Evolutionary conservation across 192 early-diverging fungal species (phyloP).

Genomic region (Helicostylum pulchrum): DNA sequence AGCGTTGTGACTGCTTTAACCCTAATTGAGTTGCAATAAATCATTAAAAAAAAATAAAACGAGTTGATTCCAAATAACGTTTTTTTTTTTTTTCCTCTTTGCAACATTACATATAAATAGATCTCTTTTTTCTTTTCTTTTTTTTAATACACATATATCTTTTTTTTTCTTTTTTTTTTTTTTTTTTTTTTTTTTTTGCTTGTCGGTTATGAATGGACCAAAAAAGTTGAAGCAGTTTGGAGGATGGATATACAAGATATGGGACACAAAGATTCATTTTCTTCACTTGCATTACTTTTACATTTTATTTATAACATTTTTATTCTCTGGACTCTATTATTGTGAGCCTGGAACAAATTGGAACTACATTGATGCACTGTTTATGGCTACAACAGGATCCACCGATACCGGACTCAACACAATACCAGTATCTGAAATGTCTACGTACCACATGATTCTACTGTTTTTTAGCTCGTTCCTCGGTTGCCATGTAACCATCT

Average conservation of each 20-base stretch:
- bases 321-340: constrained; percentile 28
- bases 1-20: neutral
- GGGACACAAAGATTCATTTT: constrained; percentile 27
- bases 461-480: constrained; percentile 25
- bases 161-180: neutral
- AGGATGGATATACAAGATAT: neutral
- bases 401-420: constrained; percentile 36
- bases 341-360: constrained; percentile 23
- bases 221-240: neutral
- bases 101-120: no score
- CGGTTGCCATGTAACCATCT: constrained; percentile 24
- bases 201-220: neutral
- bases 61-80: no score
- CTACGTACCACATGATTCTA: constrained; percentile 23
- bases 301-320: constrained; percentile 19
- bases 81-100: neutral
- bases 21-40: no score
- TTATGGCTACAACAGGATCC: constrained; percentile 25
- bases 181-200: neutral
- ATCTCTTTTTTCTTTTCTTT: neutral
- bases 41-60: no score
- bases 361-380: constrained; percentile 32
- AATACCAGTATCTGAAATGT: constrained; percentile 26
- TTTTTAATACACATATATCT: no score
- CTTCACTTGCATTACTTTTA: constrained; percentile 33